Evolutionary conservation across 768 basidiomycete genomes (phyloP).

Genomic region (Rhodotorula kratochvilovae): DNA sequence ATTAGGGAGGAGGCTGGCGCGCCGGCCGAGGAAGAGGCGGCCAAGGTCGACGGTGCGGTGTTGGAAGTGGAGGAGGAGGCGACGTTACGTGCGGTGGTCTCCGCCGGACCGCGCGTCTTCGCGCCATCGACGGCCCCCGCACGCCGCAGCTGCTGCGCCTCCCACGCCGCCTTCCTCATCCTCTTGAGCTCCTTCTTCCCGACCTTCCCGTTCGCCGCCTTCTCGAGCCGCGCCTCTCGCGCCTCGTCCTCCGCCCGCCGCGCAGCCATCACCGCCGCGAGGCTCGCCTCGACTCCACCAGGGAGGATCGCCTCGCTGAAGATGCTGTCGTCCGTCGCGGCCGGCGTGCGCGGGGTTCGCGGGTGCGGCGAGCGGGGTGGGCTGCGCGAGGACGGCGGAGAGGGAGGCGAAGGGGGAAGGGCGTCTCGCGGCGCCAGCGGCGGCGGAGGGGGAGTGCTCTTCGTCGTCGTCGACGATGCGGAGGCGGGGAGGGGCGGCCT

Average conservation of each 20-base stretch:
- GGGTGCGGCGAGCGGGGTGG: not conserved
- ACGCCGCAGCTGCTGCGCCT: too few relatives aligned
- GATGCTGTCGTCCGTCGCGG: not conserved
- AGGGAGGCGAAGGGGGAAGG: not conserved
- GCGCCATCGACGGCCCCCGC: too few relatives aligned
- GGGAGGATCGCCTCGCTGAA: not conserved
- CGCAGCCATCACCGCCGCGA: not conserved
- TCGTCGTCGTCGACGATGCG: conserved; percentile 7
- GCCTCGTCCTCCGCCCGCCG: not conserved
- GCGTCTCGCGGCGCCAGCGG: not conserved
- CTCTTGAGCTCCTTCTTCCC: not conserved
- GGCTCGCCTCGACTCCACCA: not conserved
- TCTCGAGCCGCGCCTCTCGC: not conserved
- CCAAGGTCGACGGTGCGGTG: too few relatives aligned
- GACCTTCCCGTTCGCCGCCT: too few relatives aligned
- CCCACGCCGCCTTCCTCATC: too few relatives aligned
- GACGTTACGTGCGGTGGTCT: too few relatives aligned
- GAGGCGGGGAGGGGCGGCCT: not conserved
- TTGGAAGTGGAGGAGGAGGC: too few relatives aligned
- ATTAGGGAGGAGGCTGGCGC: too few relatives aligned
- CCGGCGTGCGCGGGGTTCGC: not conserved
- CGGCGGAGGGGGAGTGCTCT: not conserved
- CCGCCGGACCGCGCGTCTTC: too few relatives aligned
- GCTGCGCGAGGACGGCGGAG: not conserved
- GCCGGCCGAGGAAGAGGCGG: too few relatives aligned